Percentiles rank a stretch among this genome's conserved stretches.
phyloP scores from a whole-genome alignment of 768 basidiomycete species.

The Tylopilus cervinicoccineus region DNA sequence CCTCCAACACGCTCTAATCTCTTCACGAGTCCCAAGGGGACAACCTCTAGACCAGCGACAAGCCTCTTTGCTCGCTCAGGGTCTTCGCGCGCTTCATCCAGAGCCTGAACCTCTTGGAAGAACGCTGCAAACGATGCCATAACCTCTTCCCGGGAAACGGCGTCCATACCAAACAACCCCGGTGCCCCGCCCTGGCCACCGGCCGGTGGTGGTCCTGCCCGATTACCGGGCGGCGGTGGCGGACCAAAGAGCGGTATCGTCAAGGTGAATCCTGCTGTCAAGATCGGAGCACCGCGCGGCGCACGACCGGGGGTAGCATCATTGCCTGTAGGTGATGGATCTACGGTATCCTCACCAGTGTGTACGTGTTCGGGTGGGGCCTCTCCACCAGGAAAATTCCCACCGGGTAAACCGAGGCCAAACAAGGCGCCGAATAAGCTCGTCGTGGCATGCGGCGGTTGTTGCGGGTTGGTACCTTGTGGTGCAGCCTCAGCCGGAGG shows the following conservation, averaged over 20 bases:
- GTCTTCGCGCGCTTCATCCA: constrained; percentile 49
- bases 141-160: constrained; percentile 20
- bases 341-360: constrained; percentile 26
- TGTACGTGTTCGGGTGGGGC: constrained; percentile 20
- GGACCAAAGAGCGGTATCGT: constrained; percentile 33
- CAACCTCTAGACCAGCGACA: constrained; percentile 59
- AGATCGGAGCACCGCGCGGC: constrained; percentile 20
- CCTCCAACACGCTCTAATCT: constrained; percentile 52
- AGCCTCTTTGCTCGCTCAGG: constrained; percentile 64
- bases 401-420: constrained; percentile 14
- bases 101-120: constrained; percentile 24
- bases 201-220: constrained; percentile 2
- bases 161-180: constrained; percentile 17
- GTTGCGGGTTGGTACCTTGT: constrained; percentile 23
- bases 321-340: constrained; percentile 17
- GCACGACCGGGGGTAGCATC: constrained; percentile 21
- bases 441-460: constrained; percentile 11
- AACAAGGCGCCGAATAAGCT: constrained; percentile 27
- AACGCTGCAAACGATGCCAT: constrained; percentile 26
- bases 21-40: constrained; percentile 62
- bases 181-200: constrained; percentile 3
- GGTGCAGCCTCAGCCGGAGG: constrained; percentile 19
- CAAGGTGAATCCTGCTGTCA: constrained; percentile 33
- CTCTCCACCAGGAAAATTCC: constrained; percentile 13
- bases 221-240: constrained; percentile 9